A percentile compares a stretch with the other conserved stretches of the same genome.
phyloP scores from a whole-genome alignment of 2,329 filamentous ascomycete species.

The Xylariaceae sp. region DNA sequence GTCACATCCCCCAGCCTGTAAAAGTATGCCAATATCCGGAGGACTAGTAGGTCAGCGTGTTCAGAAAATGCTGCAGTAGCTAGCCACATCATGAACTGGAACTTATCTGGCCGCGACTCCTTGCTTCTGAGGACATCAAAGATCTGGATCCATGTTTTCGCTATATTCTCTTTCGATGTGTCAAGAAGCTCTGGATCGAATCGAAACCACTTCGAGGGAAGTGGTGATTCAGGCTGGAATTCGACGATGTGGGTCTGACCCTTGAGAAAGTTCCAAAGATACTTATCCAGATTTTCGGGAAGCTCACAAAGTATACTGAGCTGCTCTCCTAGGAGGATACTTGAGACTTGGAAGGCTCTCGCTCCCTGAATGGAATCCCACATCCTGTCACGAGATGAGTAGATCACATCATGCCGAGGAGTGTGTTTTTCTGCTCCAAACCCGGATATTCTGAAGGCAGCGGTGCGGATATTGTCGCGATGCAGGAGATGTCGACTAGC shows the following conservation, averaged over 20 bases:
- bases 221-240: not conserved
- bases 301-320: not conserved
- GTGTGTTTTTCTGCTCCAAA: conserved; percentile 33
- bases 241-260: not conserved
- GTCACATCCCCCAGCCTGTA: conserved; percentile 2
- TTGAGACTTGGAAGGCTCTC: conserved; percentile 4
- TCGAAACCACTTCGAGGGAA: not conserved
- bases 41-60: conserved; percentile 3
- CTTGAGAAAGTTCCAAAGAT: conserved; percentile 1
- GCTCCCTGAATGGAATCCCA: conserved; percentile 2
- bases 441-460: conserved; percentile 11
- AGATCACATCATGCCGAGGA: conserved; percentile 21
- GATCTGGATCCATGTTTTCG: conserved; percentile 3
- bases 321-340: conserved; percentile 2
- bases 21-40: conserved; percentile 9
- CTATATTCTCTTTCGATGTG: conserved; percentile 1
- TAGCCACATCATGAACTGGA: conserved; percentile 12
- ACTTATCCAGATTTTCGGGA: not conserved
- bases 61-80: conserved; percentile 5
- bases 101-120: not conserved
- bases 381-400: conserved; percentile 23
- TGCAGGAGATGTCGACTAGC: conserved; percentile 1
- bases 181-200: conserved; percentile 1
- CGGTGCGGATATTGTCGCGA: conserved; percentile 12
- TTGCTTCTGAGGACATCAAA: not conserved